Conservation (phyloP, 805 yeast genomes). For the Candida methanosorbosa region DNA sequence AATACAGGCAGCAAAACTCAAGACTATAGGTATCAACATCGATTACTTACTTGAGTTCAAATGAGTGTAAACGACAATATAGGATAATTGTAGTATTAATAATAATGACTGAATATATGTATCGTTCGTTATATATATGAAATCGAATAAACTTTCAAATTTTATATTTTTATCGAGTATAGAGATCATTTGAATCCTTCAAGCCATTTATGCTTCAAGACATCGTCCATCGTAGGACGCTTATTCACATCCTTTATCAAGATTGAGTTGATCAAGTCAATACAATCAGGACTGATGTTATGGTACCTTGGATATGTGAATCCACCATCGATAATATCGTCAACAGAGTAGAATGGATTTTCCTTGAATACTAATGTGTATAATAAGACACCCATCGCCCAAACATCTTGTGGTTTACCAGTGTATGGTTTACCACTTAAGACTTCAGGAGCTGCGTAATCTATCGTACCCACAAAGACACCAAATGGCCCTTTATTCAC, state of each 20-base stretch:
- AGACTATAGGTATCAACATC: conserved; percentile 61
- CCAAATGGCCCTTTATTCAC: conserved; percentile 89
- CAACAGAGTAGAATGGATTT: conserved; percentile 92
- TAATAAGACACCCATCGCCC: conserved; percentile 91
- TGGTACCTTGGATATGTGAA: conserved; percentile 51
- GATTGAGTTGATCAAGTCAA: conserved; percentile 52
- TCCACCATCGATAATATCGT: conserved; percentile 90
- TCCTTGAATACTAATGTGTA: conserved; percentile 90
- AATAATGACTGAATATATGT: too few species aligned
- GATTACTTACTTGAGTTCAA: conserved; percentile 49
- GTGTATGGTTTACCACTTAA: conserved; percentile 80
- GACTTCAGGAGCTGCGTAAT: conserved; percentile 97
- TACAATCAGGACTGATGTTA: conserved; percentile 52
- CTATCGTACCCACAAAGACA: conserved; percentile 95
- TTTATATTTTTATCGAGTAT: too few species aligned
- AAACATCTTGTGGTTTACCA: conserved; percentile 92
- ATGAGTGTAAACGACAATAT: conserved; percentile 4
- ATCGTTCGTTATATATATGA: too few species aligned
- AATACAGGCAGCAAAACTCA: conserved; percentile 55
- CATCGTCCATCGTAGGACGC: conserved; percentile 70
- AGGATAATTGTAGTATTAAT: neutral
- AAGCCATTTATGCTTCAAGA: conserved; percentile 68
- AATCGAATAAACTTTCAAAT: too few species aligned
- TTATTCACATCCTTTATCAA: conserved; percentile 56
- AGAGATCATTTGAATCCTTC: conserved; percentile 14